Evolutionary conservation across 176 grass and related monocot genomes (phyloP).

Genomic region (Elymus sibiricus): DNA sequence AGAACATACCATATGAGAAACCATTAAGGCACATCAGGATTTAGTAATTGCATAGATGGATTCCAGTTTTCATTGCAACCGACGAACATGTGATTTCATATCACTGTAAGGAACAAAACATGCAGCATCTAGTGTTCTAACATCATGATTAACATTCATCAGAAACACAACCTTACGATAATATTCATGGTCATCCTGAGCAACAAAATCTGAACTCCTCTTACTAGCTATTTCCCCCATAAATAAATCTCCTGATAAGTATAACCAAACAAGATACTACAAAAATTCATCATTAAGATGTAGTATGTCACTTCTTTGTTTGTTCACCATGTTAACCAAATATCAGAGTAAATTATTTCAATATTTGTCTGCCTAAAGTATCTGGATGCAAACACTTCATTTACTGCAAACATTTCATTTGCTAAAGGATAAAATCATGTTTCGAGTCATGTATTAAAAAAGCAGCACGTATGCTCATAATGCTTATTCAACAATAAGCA

Average conservation of each 20-base stretch:
- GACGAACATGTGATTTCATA: not conserved
- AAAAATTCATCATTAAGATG: not conserved
- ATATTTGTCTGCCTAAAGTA: not conserved
- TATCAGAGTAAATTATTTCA: not conserved
- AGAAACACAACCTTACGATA: not conserved
- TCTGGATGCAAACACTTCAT: not conserved
- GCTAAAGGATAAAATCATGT: not conserved
- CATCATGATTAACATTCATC: not conserved
- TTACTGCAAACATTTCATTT: not conserved
- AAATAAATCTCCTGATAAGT: not conserved
- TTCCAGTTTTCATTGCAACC: not conserved
- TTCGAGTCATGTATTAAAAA: not conserved
- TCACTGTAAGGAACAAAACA: constrained; percentile 1
- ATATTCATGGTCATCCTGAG: not conserved
- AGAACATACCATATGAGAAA: constrained; percentile 3
- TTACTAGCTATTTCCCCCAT: not conserved
- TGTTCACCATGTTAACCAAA: constrained; percentile 7
- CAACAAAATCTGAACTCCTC: not conserved
- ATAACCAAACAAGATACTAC: constrained; percentile 8
- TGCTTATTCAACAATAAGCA: constrained; percentile 2
- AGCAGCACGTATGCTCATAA: not conserved
- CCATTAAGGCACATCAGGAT: not conserved
- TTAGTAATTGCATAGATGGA: not conserved
- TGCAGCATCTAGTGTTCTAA: not conserved
- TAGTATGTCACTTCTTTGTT: not conserved